phyloP scores from a whole-genome alignment of 352 stramenopile species.

The Phytophthora syringae region DNA sequence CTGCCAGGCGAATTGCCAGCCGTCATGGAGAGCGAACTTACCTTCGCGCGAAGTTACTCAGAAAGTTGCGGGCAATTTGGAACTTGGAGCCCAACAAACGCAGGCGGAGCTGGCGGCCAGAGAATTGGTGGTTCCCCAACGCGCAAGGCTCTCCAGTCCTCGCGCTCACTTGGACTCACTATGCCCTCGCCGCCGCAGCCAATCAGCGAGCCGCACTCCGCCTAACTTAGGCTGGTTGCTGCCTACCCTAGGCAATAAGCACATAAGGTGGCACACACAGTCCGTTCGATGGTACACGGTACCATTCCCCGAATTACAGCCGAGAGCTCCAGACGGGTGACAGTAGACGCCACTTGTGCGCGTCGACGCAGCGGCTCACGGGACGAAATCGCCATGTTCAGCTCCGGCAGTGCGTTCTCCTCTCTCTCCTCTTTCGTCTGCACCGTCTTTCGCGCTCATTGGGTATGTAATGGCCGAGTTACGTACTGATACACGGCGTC shows the following conservation, averaged over 20 bases:
- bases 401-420: constrained; percentile 39
- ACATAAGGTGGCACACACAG: constrained; percentile 15
- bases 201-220: constrained; percentile 42
- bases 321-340: neutral
- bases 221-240: no score
- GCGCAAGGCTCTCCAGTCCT: constrained; percentile 78
- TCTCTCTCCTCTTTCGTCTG: neutral
- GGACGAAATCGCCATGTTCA: constrained; percentile 36
- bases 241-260: neutral
- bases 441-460: neutral
- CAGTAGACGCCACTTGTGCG: constrained; percentile 2
- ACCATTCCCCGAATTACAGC: constrained; percentile 2
- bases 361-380: neutral
- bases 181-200: constrained; percentile 41
- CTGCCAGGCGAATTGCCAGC: constrained; percentile 2
- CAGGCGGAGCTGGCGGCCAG: constrained; percentile 22
- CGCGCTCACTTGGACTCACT: constrained; percentile 63
- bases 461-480: constrained; percentile 3
- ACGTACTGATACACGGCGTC: constrained; percentile 10
- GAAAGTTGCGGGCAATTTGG: constrained; percentile 92
- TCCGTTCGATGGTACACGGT: constrained; percentile 1
- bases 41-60: constrained; percentile 79
- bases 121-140: constrained; percentile 88
- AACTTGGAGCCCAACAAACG: constrained; percentile 73
- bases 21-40: constrained; percentile 35